Conservation (phyloP, 2,329 filamentous ascomycete genomes). For the Aspergillus uvarum region DNA sequence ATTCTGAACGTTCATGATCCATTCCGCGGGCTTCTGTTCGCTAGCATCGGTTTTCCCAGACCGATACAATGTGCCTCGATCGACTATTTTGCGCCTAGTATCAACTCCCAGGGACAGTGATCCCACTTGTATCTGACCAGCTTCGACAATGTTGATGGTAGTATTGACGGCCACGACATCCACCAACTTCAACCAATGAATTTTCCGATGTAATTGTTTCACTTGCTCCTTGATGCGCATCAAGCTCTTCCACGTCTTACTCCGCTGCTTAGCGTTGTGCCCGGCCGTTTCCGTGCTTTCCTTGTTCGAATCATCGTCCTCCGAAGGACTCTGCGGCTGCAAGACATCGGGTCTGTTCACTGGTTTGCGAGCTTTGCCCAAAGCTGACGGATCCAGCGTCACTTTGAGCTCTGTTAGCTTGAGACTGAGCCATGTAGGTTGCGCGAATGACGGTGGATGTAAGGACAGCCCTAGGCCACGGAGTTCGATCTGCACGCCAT, state of each 20-base stretch:
- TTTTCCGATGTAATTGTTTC: conserved; percentile 80
- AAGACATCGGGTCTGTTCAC: conserved; percentile 23
- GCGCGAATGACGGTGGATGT: conserved; percentile 92
- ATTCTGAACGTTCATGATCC: conserved; percentile 84
- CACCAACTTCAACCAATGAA: conserved; percentile 85
- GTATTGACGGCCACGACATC: conserved; percentile 84
- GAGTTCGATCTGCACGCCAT: conserved; percentile 87
- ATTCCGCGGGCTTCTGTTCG: conserved; percentile 78
- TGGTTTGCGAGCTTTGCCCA: conserved; percentile 41
- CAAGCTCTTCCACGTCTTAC: conserved; percentile 77
- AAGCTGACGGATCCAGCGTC: conserved; percentile 71
- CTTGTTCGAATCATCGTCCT: conserved; percentile 19
- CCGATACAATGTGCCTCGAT: conserved; percentile 84
- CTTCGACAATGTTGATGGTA: conserved; percentile 71
- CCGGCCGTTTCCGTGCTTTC: conserved; percentile 19
- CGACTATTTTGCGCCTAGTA: conserved; percentile 86
- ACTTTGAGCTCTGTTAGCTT: conserved; percentile 82
- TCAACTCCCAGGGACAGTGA: conserved; percentile 84
- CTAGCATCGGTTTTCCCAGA: conserved; percentile 66
- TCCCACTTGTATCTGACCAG: conserved; percentile 82
- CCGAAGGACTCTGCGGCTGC: conserved; percentile 24
- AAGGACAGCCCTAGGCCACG: conserved; percentile 83
- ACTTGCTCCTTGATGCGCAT: conserved; percentile 78
- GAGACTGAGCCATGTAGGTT: conserved; percentile 94
- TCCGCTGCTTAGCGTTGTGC: conserved; percentile 44